phyloP scores from a whole-genome alignment of 371 early-diverging fungal species.

The Syncephalastrum racemosum region DNA sequence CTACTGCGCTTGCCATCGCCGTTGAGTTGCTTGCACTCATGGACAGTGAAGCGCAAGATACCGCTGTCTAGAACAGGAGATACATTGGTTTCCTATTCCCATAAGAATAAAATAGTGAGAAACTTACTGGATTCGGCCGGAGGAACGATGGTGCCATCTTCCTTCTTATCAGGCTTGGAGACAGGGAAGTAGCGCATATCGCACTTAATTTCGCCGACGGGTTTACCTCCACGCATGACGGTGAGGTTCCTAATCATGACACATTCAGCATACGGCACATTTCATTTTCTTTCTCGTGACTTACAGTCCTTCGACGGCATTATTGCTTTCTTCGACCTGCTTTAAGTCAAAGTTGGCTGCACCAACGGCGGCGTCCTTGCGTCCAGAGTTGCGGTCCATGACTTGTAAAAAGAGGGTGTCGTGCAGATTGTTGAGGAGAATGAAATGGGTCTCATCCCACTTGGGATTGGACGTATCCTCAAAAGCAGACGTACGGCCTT shows the following conservation, averaged over 20 bases:
- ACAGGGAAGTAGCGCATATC: slow-evolving; percentile 47
- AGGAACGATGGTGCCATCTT: slow-evolving; percentile 48
- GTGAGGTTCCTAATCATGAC: slow-evolving; percentile 18
- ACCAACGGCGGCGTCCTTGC: slow-evolving; percentile 44
- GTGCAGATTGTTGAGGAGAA: slow-evolving; percentile 39
- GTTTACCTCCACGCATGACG: slow-evolving; percentile 42
- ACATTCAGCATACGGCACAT: not conserved
- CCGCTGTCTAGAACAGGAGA: slow-evolving; percentile 40
- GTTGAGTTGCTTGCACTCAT: slow-evolving; percentile 52
- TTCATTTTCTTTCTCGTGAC: not conserved
- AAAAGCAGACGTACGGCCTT: slow-evolving; percentile 56
- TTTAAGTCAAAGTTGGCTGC: slow-evolving; percentile 58
- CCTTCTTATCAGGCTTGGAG: slow-evolving; percentile 35
- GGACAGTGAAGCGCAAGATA: slow-evolving; percentile 52
- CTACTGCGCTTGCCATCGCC: slow-evolving; percentile 26
- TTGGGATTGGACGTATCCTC: slow-evolving; percentile 58
- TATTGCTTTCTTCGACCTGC: slow-evolving; percentile 48
- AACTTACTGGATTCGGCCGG: slow-evolving; percentile 46
- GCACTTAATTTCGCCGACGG: slow-evolving; percentile 44
- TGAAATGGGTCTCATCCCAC: slow-evolving; percentile 47
- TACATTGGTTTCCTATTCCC: not conserved
- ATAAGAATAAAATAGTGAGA: not conserved
- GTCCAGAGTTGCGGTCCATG: slow-evolving; percentile 45
- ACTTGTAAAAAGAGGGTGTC: slow-evolving; percentile 38
- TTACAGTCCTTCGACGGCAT: slow-evolving; percentile 36